Evolutionary conservation across 371 early-diverging fungal genomes (phyloP).

Genomic region (Basidiobolus heterosporus): DNA sequence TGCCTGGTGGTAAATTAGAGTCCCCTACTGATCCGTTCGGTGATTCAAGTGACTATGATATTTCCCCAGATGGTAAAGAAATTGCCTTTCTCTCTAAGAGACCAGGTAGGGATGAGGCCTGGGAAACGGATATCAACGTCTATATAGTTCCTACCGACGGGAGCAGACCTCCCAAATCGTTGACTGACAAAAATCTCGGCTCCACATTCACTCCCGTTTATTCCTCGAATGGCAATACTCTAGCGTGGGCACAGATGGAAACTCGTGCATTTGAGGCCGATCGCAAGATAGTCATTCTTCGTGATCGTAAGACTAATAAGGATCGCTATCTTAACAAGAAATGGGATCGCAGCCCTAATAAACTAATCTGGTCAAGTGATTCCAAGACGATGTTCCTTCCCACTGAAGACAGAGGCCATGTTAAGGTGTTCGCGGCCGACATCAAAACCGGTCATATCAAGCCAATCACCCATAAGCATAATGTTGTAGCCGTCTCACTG

Average conservation of each 20-base stretch:
- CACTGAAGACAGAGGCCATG: too few species aligned
- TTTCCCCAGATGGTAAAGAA: conserved; percentile 35
- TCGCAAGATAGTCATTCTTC: conserved; percentile 43
- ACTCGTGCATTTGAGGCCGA: conserved; percentile 60
- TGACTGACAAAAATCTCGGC: conserved; percentile 39
- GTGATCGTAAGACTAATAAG: not conserved
- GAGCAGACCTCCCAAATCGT: conserved; percentile 14
- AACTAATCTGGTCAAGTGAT: conserved; percentile 7
- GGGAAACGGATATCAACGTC: conserved; percentile 58
- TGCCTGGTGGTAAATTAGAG: conserved; percentile 10
- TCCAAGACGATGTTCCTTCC: too few species aligned
- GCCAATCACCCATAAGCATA: too few species aligned
- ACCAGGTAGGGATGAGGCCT: conserved; percentile 42
- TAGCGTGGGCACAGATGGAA: conserved; percentile 63
- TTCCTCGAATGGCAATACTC: conserved; percentile 29
- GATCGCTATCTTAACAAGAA: conserved; percentile 18
- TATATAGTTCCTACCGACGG: conserved; percentile 42
- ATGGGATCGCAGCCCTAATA: conserved; percentile 22
- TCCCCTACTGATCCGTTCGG: conserved; percentile 39
- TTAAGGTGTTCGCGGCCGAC: too few species aligned
- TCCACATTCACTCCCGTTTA: conserved; percentile 45
- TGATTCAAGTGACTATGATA: conserved; percentile 31
- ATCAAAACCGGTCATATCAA: too few species aligned
- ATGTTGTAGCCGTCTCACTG: too few species aligned
- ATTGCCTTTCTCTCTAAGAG: conserved; percentile 56